A percentile compares a stretch with the other conserved stretches of the same genome.
Conservation (phyloP, 257 asterid genomes). For the Fraxinus americana region DNA sequence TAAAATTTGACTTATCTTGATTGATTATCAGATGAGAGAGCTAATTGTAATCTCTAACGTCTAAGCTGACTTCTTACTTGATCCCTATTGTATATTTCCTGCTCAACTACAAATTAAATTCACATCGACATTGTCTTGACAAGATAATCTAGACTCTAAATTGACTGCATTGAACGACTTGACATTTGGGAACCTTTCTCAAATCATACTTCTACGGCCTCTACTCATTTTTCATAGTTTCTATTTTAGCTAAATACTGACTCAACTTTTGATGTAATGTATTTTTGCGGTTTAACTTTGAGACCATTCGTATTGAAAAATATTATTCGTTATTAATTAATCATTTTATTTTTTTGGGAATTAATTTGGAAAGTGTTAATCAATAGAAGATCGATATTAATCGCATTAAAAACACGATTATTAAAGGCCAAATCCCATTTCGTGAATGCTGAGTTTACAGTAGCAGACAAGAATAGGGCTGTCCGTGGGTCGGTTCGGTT, state of each 20-base stretch:
- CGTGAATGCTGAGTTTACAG: conserved; percentile 46
- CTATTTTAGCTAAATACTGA: no score
- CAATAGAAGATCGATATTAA: conserved; percentile 31
- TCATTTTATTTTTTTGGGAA: neutral
- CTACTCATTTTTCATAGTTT: neutral
- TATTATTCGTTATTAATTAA: no score
- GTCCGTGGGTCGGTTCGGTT: no score
- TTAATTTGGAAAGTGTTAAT: conserved; percentile 8
- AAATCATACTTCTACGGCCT: neutral
- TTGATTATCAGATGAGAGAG: no score
- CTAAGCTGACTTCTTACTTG: no score
- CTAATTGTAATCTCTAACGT: no score
- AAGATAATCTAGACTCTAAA: neutral
- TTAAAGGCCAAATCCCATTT: conserved; percentile 38
- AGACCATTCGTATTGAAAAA: no score
- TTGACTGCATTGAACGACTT: no score
- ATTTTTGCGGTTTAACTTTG: no score
- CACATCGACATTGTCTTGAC: neutral
- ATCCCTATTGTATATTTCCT: no score
- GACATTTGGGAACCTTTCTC: neutral
- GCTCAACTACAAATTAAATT: neutral
- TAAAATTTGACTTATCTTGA: no score
- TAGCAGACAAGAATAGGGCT: conserved; percentile 61
- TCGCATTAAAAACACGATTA: conserved; percentile 26
- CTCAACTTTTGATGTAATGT: no score